Evolutionary conservation across 2,329 filamentous ascomycete species (phyloP).

Genomic region (Neonectria punicea): DNA sequence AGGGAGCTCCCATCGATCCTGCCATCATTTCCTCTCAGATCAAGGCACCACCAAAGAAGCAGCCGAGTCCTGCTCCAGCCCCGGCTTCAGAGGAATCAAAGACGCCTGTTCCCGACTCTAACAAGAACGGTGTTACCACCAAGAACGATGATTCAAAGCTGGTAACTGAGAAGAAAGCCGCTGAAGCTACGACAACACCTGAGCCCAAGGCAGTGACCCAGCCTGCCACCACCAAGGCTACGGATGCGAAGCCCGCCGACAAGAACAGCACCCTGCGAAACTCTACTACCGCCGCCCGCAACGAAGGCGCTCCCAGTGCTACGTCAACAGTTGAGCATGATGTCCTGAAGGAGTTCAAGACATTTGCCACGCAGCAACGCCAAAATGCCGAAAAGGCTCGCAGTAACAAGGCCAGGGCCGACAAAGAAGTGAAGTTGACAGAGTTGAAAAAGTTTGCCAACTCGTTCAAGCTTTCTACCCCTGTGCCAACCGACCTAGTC

Average conservation of each 20-base stretch:
- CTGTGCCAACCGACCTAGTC: constrained; percentile 90
- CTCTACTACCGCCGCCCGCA: constrained; percentile 53
- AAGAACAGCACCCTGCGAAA: constrained; percentile 42
- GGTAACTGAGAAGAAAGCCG: constrained; percentile 44
- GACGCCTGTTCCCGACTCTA: constrained; percentile 36
- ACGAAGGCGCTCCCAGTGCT: constrained; percentile 60
- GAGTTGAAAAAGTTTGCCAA: constrained; percentile 95
- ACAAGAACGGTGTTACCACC: constrained; percentile 45
- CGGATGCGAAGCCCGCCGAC: constrained; percentile 44
- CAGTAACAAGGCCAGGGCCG: constrained; percentile 69
- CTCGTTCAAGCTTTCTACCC: constrained; percentile 93
- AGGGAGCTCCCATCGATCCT: constrained; percentile 83
- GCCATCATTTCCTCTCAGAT: constrained; percentile 92
- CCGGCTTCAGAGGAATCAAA: constrained; percentile 39
- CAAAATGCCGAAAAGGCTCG: constrained; percentile 66
- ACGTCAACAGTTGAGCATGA: constrained; percentile 71
- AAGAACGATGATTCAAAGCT: constrained; percentile 44
- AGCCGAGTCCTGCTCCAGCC: constrained; percentile 32
- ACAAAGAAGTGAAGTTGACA: constrained; percentile 92
- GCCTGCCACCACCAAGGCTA: constrained; percentile 46
- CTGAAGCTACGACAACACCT: constrained; percentile 27
- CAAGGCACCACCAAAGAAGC: constrained; percentile 57
- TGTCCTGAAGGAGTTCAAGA: constrained; percentile 71
- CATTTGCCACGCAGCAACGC: constrained; percentile 68
- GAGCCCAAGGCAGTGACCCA: constrained; percentile 48